Evolutionary conservation across 371 early-diverging fungal species (phyloP).

Genomic region (Conidiobolus incongruus): DNA sequence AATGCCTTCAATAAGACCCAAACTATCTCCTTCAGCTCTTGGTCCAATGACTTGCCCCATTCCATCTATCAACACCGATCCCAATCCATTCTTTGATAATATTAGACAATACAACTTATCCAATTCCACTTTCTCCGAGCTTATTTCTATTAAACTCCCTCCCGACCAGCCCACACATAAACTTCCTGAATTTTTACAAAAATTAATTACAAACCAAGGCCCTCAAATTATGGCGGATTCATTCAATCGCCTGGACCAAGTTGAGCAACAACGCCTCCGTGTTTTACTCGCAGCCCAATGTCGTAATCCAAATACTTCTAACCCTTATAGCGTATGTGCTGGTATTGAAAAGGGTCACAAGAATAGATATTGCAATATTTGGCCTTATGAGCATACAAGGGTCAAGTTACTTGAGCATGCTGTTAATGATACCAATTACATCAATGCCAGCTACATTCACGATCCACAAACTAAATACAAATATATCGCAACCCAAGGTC

Average conservation of each 20-base stretch:
- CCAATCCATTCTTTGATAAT: neutral
- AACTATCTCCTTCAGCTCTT: neutral
- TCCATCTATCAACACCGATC: neutral
- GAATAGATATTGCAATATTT: conserved; percentile 56
- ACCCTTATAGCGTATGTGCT: conserved; percentile 31
- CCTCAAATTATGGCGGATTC: conserved; percentile 1
- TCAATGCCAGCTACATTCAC: conserved; percentile 48
- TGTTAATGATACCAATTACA: conserved; percentile 29
- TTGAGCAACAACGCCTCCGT: conserved; percentile 32
- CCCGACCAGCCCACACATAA: neutral
- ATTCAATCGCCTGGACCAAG: conserved; percentile 23
- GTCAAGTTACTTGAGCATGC: conserved; percentile 13
- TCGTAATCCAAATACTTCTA: conserved; percentile 17
- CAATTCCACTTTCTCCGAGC: neutral
- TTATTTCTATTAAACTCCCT: neutral
- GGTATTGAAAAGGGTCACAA: conserved; percentile 36
- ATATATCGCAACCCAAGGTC: conserved; percentile 87
- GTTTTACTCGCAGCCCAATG: conserved; percentile 29
- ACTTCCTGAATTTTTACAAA: conserved; percentile 1
- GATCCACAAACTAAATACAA: conserved; percentile 13
- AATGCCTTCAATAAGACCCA: neutral
- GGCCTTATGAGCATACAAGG: conserved; percentile 43
- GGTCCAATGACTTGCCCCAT: neutral
- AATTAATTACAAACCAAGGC: conserved; percentile 1
- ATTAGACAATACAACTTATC: conserved; percentile 3